Evolutionary conservation across 2,329 filamentous ascomycete genomes (phyloP).

Genomic region (Mycosphaerella arachidis): DNA sequence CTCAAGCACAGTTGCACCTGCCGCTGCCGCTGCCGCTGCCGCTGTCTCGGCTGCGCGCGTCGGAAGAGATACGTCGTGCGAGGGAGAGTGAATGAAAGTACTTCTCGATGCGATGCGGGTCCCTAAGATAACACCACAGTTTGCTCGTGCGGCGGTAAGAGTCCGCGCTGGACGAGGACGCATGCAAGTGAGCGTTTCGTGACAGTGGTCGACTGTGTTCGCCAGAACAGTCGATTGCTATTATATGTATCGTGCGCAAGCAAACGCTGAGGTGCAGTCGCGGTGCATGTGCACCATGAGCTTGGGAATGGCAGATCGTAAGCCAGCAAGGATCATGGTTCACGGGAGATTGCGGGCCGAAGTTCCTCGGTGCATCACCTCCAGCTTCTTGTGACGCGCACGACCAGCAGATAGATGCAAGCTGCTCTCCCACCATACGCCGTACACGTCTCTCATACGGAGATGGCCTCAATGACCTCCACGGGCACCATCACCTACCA

Average conservation of each 20-base stretch:
- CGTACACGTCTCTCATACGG: not conserved
- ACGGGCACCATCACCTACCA: conserved; percentile 44
- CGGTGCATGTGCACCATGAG: not conserved
- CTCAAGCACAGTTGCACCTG: conserved; percentile 18
- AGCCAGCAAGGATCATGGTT: not conserved
- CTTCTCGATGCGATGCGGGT: conserved; percentile 7
- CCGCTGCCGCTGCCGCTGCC: not conserved
- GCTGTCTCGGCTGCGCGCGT: not conserved
- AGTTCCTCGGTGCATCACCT: not conserved
- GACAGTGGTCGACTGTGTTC: not conserved
- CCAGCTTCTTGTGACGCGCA: not conserved
- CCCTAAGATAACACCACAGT: not conserved
- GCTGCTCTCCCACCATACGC: not conserved
- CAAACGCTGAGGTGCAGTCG: not conserved
- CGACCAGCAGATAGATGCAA: too few species aligned
- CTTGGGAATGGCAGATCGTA: not conserved
- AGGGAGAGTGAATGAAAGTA: conserved; percentile 8
- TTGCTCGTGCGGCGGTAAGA: not conserved
- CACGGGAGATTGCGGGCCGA: not conserved
- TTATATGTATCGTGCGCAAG: not conserved
- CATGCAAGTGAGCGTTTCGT: conserved; percentile 3
- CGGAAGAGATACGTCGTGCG: not conserved
- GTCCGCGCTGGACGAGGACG: not conserved
- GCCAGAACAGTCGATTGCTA: not conserved
- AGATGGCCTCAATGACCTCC: conserved; percentile 30